phyloP scores from a whole-genome alignment of 2,329 filamentous ascomycete genomes.

The Fusarium marasasianum region DNA sequence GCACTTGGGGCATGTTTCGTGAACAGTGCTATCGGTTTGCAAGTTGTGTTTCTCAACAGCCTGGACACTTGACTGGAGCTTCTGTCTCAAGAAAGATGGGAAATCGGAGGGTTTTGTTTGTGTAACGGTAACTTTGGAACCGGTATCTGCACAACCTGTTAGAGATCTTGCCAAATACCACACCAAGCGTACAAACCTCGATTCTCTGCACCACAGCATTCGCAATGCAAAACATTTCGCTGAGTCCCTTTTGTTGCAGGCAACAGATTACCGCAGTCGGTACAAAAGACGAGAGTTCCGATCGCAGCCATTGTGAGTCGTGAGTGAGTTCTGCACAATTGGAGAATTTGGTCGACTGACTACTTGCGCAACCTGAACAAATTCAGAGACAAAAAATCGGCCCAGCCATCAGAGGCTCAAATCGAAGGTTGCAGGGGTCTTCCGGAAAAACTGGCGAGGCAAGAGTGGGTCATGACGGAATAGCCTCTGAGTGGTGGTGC shows the following conservation, averaged over 20 bases:
- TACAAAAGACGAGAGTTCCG: slow-evolving; percentile 92
- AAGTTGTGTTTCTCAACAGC: slow-evolving; percentile 80
- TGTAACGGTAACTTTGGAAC: slow-evolving; percentile 80
- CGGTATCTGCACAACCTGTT: slow-evolving; percentile 65
- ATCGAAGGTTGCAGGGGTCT: slow-evolving; percentile 17
- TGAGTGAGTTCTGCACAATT: neutral
- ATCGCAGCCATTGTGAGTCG: slow-evolving; percentile 78
- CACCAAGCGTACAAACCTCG: slow-evolving; percentile 66
- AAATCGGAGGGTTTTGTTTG: slow-evolving; percentile 90
- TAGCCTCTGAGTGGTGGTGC: slow-evolving; percentile 38
- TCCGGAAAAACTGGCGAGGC: slow-evolving; percentile 47
- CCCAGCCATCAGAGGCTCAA: slow-evolving; percentile 35
- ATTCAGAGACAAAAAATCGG: slow-evolving; percentile 43
- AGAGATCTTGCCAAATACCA: slow-evolving; percentile 7
- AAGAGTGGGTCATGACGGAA: slow-evolving; percentile 36
- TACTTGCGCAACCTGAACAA: slow-evolving; percentile 19
- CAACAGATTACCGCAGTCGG: slow-evolving; percentile 88
- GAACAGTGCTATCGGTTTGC: slow-evolving; percentile 74
- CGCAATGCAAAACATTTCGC: slow-evolving; percentile 81
- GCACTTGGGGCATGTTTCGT: slow-evolving; percentile 81
- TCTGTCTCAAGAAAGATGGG: slow-evolving; percentile 86
- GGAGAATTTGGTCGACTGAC: slow-evolving; percentile 2
- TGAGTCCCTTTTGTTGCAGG: slow-evolving; percentile 80
- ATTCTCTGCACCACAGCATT: slow-evolving; percentile 86
- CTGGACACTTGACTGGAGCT: slow-evolving; percentile 84